Evolutionary conservation across 139 green algal genomes (phyloP).

Genomic region (Coelastrella sp.): DNA sequence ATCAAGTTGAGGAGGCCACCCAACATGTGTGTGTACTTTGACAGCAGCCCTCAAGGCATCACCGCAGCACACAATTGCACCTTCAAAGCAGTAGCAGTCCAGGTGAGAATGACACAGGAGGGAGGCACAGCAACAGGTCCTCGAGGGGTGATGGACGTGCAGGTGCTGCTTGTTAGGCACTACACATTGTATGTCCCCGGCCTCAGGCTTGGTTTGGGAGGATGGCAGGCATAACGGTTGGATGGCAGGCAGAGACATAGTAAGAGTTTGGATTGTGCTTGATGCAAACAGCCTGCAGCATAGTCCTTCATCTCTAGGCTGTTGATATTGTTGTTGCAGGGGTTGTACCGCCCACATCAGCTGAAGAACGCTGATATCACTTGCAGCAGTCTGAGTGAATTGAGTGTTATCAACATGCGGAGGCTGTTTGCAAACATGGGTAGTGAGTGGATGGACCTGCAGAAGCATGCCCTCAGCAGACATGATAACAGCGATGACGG

Average conservation of each 20-base stretch:
- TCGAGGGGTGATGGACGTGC: too few species aligned
- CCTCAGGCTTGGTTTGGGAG: too few species aligned
- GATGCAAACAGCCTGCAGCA: too few species aligned
- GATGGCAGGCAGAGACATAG: too few species aligned
- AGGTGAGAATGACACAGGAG: too few species aligned
- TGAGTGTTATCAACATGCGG: conserved; percentile 90
- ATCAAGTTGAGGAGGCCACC: conserved; percentile 87
- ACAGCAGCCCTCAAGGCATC: conserved; percentile 69
- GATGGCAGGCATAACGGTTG: too few species aligned
- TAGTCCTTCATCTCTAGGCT: not conserved
- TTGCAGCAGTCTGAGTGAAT: conserved; percentile 73
- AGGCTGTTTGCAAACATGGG: conserved; percentile 72
- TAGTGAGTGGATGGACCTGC: conserved; percentile 71
- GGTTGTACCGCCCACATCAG: conserved; percentile 53
- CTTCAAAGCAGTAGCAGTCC: conserved; percentile 81
- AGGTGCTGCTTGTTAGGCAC: too few species aligned
- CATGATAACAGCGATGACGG: not conserved
- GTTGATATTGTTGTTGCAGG: not conserved
- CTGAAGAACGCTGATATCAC: conserved; percentile 88
- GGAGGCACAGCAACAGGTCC: too few species aligned
- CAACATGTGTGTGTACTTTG: conserved; percentile 89
- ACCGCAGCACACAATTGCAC: conserved; percentile 93
- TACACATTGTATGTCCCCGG: too few species aligned
- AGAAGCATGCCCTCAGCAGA: conserved; percentile 4
- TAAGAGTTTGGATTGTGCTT: too few species aligned